These are phyloP conservation scores for Cercospora nicotianae DNA, from an alignment of 2,329 filamentous ascomycete species.

Conservation along the genomic window DNA sequence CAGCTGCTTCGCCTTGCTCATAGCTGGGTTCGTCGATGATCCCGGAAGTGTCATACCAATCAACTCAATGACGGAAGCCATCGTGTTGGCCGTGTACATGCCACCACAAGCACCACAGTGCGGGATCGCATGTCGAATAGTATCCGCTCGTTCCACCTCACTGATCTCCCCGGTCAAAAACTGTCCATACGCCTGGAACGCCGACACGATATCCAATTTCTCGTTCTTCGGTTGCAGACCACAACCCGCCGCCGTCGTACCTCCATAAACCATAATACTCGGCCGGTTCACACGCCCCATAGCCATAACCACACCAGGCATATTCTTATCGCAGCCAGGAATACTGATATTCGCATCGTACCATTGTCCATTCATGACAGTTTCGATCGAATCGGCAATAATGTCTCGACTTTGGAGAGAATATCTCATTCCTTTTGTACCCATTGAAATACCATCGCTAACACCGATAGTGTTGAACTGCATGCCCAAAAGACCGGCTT, in stretches of 20 bases:
- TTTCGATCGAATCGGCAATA: constrained; percentile 98
- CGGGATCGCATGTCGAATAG: constrained; percentile 88
- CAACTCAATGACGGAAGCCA: constrained; percentile 53
- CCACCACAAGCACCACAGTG: constrained; percentile 81
- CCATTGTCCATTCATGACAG: constrained; percentile 98
- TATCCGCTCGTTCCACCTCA: constrained; percentile 89
- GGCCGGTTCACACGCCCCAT: constrained; percentile 95
- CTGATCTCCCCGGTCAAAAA: constrained; percentile 89
- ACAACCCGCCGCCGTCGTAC: constrained; percentile 89
- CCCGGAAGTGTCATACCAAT: constrained; percentile 55
- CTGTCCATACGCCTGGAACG: constrained; percentile 96
- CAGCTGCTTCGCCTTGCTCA: constrained; percentile 52
- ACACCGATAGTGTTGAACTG: constrained; percentile 99
- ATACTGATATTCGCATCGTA: constrained; percentile 97
- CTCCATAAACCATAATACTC: constrained; percentile 96
- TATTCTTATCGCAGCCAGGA: constrained; percentile 99
- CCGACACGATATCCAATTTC: constrained; percentile 86
- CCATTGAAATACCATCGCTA: constrained; percentile 97
- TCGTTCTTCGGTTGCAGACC: constrained; percentile 67
- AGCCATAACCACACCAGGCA: constrained; percentile 73
- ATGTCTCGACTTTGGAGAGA: constrained; percentile 80
- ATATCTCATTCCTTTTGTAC: constrained; percentile 94
- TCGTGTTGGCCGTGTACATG: constrained; percentile 63
- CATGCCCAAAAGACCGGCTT: constrained; percentile 80
- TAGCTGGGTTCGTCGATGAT: constrained; percentile 53